Conservation (phyloP, 176 grass and related monocot genomes). For the Tillandsia leiboldiana region DNA sequence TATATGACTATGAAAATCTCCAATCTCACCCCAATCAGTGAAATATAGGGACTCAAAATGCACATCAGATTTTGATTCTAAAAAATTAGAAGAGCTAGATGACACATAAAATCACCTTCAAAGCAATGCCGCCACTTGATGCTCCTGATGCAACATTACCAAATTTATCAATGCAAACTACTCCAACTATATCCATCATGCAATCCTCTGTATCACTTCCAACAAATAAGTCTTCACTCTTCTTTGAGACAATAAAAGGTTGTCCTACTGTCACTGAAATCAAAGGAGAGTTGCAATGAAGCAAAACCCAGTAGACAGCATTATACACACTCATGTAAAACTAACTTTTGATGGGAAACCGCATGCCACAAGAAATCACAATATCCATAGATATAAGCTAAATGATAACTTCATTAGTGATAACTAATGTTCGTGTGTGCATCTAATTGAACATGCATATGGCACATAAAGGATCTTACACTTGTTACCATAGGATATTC, state of each 20-base stretch:
- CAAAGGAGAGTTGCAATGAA: conserved; percentile 15
- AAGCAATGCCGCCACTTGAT: conserved; percentile 93
- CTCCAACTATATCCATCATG: conserved; percentile 86
- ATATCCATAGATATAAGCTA: background rate
- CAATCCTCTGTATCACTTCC: conserved; percentile 33
- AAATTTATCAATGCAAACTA: conserved; percentile 57
- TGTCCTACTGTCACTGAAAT: conserved; percentile 36
- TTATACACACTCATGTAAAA: background rate
- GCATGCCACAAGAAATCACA: background rate
- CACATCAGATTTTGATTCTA: background rate
- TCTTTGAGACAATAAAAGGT: conserved; percentile 23
- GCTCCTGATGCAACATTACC: conserved; percentile 75
- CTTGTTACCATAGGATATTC: too few relatives aligned
- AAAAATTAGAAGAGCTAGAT: background rate
- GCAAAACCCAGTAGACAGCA: background rate
- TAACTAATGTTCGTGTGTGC: background rate
- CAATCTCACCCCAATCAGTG: background rate
- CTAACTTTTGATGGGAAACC: background rate
- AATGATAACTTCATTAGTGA: background rate
- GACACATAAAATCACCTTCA: conserved; percentile 39
- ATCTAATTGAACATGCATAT: background rate
- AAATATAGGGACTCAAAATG: background rate
- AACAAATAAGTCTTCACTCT: conserved; percentile 17
- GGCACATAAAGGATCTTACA: too few relatives aligned
- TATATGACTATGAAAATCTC: too few relatives aligned